A percentile compares a stretch with the other conserved stretches of the same genome.
These are phyloP conservation scores for Erysiphe neolycopersici DNA, from an alignment of 2,329 filamentous ascomycete species.

Conservation along the genomic window DNA sequence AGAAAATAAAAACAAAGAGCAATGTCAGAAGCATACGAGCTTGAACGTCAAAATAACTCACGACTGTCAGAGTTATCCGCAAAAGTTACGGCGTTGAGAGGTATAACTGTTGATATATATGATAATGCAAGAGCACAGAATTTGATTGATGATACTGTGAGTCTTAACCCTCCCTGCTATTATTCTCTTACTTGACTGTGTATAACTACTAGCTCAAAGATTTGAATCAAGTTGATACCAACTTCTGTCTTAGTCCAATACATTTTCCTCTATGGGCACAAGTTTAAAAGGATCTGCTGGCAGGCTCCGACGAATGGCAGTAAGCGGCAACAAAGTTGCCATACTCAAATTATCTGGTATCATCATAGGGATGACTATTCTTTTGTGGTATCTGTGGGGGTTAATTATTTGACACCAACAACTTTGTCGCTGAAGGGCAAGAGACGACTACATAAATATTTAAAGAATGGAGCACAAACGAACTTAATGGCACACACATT, in stretches of 20 bases:
- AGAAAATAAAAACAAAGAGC: not conserved
- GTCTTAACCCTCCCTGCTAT: constrained; percentile 10
- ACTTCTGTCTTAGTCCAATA: constrained; percentile 35
- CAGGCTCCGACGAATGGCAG: constrained; percentile 71
- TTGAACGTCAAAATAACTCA: constrained; percentile 77
- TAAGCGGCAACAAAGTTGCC: constrained; percentile 69
- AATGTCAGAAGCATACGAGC: constrained; percentile 60
- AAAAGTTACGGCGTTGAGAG: constrained; percentile 78
- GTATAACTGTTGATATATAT: constrained; percentile 93
- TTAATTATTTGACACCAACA: constrained; percentile 8
- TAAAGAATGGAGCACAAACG: too few species aligned
- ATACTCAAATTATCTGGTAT: constrained; percentile 76
- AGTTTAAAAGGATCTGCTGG: constrained; percentile 62
- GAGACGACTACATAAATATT: too few species aligned
- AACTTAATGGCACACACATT: too few species aligned
- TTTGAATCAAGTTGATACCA: not conserved
- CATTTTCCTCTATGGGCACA: constrained; percentile 67
- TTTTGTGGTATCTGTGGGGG: constrained; percentile 34
- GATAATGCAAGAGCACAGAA: constrained; percentile 76
- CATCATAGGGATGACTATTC: constrained; percentile 41
- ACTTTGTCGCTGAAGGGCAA: too few species aligned
- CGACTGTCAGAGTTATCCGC: constrained; percentile 72
- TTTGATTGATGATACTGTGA: constrained; percentile 65
- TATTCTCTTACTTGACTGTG: not conserved
- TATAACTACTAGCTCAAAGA: not conserved